phyloP scores from a whole-genome alignment of 768 basidiomycete genomes.

The Hypsizygus marmoreus region DNA sequence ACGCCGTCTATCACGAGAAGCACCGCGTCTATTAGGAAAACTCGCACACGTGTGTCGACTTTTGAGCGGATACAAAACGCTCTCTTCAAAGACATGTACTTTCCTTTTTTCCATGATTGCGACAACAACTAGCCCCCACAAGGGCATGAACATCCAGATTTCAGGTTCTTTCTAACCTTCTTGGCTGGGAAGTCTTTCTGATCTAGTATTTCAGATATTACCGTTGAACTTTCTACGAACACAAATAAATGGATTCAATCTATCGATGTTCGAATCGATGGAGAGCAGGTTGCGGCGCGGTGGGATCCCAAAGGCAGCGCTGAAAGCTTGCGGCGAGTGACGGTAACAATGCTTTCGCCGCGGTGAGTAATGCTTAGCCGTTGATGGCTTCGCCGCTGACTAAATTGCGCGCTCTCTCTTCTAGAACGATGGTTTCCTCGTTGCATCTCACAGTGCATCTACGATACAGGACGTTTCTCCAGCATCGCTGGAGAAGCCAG shows the following conservation, averaged over 20 bases:
- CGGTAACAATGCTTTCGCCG: slow-evolving; percentile 4
- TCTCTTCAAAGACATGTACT: too few relatives aligned
- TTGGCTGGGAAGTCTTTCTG: too few relatives aligned
- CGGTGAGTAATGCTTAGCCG: slow-evolving; percentile 3
- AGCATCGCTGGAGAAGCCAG: slow-evolving; percentile 1
- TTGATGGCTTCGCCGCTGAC: too few relatives aligned
- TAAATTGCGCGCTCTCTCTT: neutral
- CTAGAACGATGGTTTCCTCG: neutral
- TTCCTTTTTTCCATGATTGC: too few relatives aligned
- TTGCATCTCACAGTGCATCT: slow-evolving; percentile 6
- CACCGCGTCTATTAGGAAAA: too few relatives aligned
- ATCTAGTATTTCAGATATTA: too few relatives aligned
- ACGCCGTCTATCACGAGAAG: too few relatives aligned
- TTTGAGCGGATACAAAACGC: too few relatives aligned
- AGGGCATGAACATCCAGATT: too few relatives aligned
- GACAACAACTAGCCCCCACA: too few relatives aligned
- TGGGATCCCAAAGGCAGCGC: neutral
- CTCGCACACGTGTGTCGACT: too few relatives aligned
- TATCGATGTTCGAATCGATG: slow-evolving; percentile 10
- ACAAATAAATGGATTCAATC: slow-evolving; percentile 15
- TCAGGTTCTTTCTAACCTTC: too few relatives aligned
- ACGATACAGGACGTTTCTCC: slow-evolving; percentile 3
- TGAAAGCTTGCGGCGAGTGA: neutral
- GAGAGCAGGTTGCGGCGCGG: slow-evolving; percentile 2
- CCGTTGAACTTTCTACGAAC: neutral